Conservation (phyloP, 441 rosid species). For the Arabidopsis hybrid region DNA sequence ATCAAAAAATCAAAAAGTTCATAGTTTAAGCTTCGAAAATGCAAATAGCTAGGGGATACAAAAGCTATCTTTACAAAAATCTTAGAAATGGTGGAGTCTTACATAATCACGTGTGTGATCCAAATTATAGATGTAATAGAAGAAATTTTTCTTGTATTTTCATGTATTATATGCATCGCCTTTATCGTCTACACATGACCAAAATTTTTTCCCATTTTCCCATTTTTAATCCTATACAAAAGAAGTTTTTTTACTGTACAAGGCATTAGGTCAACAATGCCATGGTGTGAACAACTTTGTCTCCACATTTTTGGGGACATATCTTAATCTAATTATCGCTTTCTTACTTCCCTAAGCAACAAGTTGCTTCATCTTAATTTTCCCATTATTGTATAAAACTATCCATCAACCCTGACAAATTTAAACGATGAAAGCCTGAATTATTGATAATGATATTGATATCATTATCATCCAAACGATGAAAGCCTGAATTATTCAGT, state of each 20-base stretch:
- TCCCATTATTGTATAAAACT: slow-evolving; percentile 30
- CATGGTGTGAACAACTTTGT: slow-evolving; percentile 30
- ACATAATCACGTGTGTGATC: too few species aligned
- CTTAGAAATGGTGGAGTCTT: neutral
- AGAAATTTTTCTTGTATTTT: neutral
- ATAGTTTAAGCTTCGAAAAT: neutral
- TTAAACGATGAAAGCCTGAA: neutral
- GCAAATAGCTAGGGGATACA: neutral
- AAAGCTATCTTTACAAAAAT: neutral
- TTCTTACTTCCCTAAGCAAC: slow-evolving; percentile 61
- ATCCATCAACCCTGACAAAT: neutral
- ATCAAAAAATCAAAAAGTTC: neutral
- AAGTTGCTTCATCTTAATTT: slow-evolving; percentile 51
- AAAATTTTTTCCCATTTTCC: neutral
- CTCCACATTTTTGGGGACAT: slow-evolving; percentile 13
- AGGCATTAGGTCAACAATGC: slow-evolving; percentile 18
- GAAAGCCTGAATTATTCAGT: too few species aligned
- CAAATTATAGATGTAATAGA: too few species aligned
- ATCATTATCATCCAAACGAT: too few species aligned
- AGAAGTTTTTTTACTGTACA: neutral
- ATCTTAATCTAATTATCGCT: slow-evolving; percentile 23
- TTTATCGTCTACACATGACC: neutral
- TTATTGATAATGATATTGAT: neutral
- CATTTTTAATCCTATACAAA: neutral
- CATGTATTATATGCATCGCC: neutral